Evolutionary conservation across 2,329 filamentous ascomycete genomes (phyloP).

Genomic region (Teratosphaeriaceae sp.): DNA sequence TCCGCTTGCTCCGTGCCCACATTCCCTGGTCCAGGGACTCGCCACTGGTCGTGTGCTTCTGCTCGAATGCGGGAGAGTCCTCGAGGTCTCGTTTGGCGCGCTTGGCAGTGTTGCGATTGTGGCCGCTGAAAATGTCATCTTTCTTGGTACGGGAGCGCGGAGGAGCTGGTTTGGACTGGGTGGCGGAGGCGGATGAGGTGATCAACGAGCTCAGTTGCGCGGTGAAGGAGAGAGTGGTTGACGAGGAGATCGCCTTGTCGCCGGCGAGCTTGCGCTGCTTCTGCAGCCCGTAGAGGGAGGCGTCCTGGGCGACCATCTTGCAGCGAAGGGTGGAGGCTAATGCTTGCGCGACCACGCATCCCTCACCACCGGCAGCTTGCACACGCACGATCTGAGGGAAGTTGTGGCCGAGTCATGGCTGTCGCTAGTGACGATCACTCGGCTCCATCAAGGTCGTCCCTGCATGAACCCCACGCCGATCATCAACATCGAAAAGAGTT

Average conservation of each 20-base stretch:
- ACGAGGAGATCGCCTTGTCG: constrained; percentile 60
- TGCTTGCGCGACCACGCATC: too few relatives aligned
- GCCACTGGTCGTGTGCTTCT: constrained; percentile 58
- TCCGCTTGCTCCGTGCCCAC: constrained; percentile 63
- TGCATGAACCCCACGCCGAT: too few relatives aligned
- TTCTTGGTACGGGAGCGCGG: constrained; percentile 54
- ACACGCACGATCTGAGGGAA: too few relatives aligned
- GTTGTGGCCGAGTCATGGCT: too few relatives aligned
- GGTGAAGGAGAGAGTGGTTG: constrained; percentile 76
- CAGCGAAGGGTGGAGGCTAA: too few relatives aligned
- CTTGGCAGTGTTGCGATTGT: constrained; percentile 57
- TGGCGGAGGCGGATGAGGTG: constrained; percentile 36
- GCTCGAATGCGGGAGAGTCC: constrained; percentile 51
- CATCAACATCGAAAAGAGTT: too few relatives aligned
- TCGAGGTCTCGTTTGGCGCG: constrained; percentile 55
- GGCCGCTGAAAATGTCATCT: constrained; percentile 60
- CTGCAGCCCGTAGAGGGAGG: constrained; percentile 69
- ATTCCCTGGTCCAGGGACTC: constrained; percentile 52
- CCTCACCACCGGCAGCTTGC: too few relatives aligned
- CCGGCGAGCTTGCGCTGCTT: constrained; percentile 55
- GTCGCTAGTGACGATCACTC: too few relatives aligned
- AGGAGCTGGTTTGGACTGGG: constrained; percentile 20
- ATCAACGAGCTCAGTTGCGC: constrained; percentile 81
- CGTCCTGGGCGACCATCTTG: constrained; percentile 42
- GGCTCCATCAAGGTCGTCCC: too few relatives aligned